Evolutionary conservation across 2,329 filamentous ascomycete species (phyloP), one percentile per base, ranked within the genome.

Genomic region (Zymoseptoria crescenta): DNA sequence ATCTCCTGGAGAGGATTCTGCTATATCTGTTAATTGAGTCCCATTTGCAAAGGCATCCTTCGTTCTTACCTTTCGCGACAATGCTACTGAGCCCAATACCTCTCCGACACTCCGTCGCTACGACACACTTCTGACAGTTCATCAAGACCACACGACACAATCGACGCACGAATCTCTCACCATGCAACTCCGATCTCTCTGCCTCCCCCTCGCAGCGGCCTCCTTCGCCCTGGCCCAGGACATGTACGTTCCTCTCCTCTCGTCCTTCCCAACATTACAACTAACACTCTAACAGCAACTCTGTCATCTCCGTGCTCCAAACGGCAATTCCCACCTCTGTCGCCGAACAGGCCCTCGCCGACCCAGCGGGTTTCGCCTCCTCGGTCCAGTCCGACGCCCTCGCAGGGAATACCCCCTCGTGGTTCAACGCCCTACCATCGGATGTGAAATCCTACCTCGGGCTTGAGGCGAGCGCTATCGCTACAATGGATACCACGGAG

Each of bases 361-460:
- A 77, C 68, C 66, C 71, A 19, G 69, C 72, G 54, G 74, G 70
- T 51, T 76, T 76, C 62, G 73, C 72, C 57, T 68, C 72, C 13
- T 67, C 74, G 49, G 72, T 80, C 67, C 72, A 72, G 13, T 75
- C 76, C 8, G 72, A 77, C 52, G 72, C 79, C 69, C 66, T 71
- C 9, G 74, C 74, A 28, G 75, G 76, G 66, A 67, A 72, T 27
- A 74, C 74, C n/a, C 77, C 78, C 19, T 61, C 69, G 4, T 80
- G 77, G 77, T 79, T 76, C 70, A 67, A 71, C 8, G 71, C 74
- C 10, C 73, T 80, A 2, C 78, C 78, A 5, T 66, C 72, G 52
- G 75, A 76, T 57, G 72, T 80, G 53, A 73, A 79, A 70, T 74
- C 69, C 52, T 74, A 75, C 61, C 70, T 79, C 53, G 66, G 35